Percentiles rank a stretch among this genome's conserved stretches.
These are phyloP conservation scores for Trypanosoma congolense DNA, from an alignment of 208 protist genomes.

Conservation along the genomic window DNA sequence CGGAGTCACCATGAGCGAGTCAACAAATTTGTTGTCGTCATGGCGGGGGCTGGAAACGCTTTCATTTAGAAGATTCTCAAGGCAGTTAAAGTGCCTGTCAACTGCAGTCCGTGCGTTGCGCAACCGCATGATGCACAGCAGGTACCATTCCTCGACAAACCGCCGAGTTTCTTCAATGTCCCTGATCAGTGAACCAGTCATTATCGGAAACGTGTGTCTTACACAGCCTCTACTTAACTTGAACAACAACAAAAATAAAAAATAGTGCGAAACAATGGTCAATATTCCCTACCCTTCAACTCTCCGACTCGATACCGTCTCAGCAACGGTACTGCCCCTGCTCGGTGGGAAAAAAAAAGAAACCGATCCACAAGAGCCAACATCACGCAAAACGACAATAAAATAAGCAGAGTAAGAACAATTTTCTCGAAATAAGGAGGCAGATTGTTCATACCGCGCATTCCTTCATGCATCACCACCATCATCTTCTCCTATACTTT, in stretches of 20 bases:
- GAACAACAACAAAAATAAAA: no score
- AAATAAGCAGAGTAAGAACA: background rate
- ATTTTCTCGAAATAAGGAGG: no score
- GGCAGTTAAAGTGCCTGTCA: conserved; percentile 12
- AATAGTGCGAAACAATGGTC: no score
- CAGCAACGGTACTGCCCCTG: background rate
- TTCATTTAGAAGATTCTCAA: conserved; percentile 12
- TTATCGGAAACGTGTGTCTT: no score
- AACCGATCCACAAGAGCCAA: background rate
- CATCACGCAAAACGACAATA: background rate
- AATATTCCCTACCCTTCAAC: background rate
- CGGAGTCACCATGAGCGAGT: conserved; percentile 32
- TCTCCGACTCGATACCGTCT: background rate
- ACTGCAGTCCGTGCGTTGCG: conserved; percentile 9
- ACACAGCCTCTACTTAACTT: no score
- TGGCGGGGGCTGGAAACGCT: conserved; percentile 19
- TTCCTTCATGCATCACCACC: background rate
- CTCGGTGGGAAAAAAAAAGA: background rate
- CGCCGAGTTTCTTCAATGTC: conserved; percentile 73
- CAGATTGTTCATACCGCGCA: background rate
- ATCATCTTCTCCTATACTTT: no score
- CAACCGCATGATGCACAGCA: conserved; percentile 7
- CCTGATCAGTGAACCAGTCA: conserved; percentile 32
- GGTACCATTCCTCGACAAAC: conserved; percentile 18
- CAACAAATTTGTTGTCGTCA: conserved; percentile 38